Percentiles rank a stretch among this genome's conserved stretches.
phyloP scores from a whole-genome alignment of 108 stramenopile genomes.

The Nitzschia sp. region DNA sequence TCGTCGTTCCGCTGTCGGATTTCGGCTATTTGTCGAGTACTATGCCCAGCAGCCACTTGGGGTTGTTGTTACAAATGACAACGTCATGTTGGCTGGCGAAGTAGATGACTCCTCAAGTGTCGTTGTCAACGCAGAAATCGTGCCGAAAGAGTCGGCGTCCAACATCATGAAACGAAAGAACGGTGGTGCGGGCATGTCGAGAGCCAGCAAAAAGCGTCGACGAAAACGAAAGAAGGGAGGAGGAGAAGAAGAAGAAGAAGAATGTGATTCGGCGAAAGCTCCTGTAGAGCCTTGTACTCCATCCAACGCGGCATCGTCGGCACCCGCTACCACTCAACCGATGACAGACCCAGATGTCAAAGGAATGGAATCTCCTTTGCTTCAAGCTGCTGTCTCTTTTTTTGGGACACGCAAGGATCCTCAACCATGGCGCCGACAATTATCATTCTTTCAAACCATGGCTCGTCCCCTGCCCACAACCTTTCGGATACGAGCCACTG shows the following conservation, averaged over 20 bases:
- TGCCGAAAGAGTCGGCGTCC: background rate
- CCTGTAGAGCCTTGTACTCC: background rate
- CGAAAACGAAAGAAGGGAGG: slow-evolving; percentile 42
- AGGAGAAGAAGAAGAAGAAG: slow-evolving; percentile 4
- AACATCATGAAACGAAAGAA: background rate
- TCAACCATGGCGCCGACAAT: background rate
- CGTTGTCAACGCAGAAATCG: background rate
- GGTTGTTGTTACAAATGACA: background rate
- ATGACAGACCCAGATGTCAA: background rate
- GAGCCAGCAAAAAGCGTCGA: slow-evolving; percentile 59
- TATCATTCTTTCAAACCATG: slow-evolving; percentile 39
- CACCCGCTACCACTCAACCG: background rate
- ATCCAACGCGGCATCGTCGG: background rate
- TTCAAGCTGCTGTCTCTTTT: background rate
- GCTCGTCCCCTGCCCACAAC: slow-evolving; percentile 49
- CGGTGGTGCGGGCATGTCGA: slow-evolving; percentile 45
- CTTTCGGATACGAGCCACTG: slow-evolving; percentile 34
- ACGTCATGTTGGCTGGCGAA: background rate
- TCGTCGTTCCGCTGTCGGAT: slow-evolving; percentile 69
- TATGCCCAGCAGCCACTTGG: slow-evolving; percentile 64
- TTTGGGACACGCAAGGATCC: background rate
- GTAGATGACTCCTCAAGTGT: background rate
- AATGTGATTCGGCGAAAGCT: no score
- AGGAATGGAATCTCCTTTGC: background rate
- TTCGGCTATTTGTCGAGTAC: slow-evolving; percentile 60